Conservation (phyloP, 192 early-diverging fungal genomes). For the Coemansia sp. region DNA sequence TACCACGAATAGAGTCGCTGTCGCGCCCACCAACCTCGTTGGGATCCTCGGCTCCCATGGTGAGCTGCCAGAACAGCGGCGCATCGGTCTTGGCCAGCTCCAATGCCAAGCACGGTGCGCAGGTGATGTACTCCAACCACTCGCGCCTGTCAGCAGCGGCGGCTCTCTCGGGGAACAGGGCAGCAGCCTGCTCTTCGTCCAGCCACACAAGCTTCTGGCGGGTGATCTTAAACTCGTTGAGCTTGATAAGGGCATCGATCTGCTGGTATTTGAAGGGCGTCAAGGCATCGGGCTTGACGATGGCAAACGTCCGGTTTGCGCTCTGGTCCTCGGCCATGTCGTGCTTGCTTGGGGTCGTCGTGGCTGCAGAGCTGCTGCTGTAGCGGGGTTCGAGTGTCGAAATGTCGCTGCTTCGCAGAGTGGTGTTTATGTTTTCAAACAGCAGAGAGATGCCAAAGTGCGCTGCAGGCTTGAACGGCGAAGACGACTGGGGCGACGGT, state of each 20-base stretch:
- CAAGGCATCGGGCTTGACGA: constrained; percentile 62
- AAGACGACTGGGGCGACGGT: background rate
- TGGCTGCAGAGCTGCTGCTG: background rate
- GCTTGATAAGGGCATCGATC: constrained; percentile 54
- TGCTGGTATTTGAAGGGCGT: constrained; percentile 54
- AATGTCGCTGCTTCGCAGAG: background rate
- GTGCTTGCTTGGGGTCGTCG: background rate
- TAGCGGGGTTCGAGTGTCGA: constrained; percentile 1
- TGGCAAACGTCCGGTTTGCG: constrained; percentile 55
- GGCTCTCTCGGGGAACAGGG: constrained; percentile 47
- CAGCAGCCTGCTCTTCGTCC: constrained; percentile 34
- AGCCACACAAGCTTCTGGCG: constrained; percentile 57
- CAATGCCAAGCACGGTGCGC: constrained; percentile 56
- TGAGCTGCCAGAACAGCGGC: constrained; percentile 51
- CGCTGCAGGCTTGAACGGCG: constrained; percentile 32
- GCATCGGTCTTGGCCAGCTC: constrained; percentile 57
- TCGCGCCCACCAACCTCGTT: constrained; percentile 27
- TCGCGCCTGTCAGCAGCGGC: constrained; percentile 41
- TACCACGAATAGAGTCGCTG: constrained; percentile 56
- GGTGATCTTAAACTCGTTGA: constrained; percentile 55
- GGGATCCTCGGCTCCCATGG: constrained; percentile 57
- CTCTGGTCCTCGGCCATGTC: constrained; percentile 28
- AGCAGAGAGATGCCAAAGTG: constrained; percentile 41
- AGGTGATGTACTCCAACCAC: constrained; percentile 53
- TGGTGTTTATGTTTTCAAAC: constrained; percentile 37